A percentile compares a stretch with the other conserved stretches of the same genome.
Evolutionary conservation across 257 asterid genomes (phyloP).

Genomic region (Paulownia fortunei): DNA sequence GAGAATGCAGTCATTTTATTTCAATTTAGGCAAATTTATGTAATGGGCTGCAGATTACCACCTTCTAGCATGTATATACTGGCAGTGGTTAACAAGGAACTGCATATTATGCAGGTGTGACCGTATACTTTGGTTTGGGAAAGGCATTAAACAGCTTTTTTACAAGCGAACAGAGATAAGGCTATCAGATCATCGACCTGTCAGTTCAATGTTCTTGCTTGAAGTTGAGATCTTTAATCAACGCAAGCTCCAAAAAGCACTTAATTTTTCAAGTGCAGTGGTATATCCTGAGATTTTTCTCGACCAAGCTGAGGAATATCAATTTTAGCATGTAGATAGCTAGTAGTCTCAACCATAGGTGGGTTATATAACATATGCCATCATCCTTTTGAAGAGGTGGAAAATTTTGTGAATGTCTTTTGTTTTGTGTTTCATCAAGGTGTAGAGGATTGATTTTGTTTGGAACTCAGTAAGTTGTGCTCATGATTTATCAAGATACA

Average conservation of each 20-base stretch:
- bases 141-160: slow-evolving; percentile 76
- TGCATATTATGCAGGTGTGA: slow-evolving; percentile 72
- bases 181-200: slow-evolving; percentile 91
- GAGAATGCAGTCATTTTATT: background rate
- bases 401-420: slow-evolving; percentile 5
- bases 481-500: background rate
- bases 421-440: background rate
- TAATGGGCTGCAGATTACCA: background rate
- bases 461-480: background rate
- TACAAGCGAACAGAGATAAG: slow-evolving; percentile 69
- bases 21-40: background rate
- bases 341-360: background rate
- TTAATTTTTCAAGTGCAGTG: slow-evolving; percentile 62
- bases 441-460: background rate
- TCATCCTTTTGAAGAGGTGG: slow-evolving; percentile 21
- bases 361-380: background rate
- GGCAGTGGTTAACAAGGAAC: background rate
- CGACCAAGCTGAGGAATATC: slow-evolving; percentile 40
- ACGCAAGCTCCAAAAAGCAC: slow-evolving; percentile 79
- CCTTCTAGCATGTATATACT: background rate
- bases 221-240: slow-evolving; percentile 86
- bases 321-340: slow-evolving; percentile 15
- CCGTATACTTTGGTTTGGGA: slow-evolving; percentile 89
- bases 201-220: slow-evolving; percentile 67
- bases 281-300: slow-evolving; percentile 66